Evolutionary conservation across 345 rosid species (phyloP).

Genomic region (Physaria fendleri): DNA sequence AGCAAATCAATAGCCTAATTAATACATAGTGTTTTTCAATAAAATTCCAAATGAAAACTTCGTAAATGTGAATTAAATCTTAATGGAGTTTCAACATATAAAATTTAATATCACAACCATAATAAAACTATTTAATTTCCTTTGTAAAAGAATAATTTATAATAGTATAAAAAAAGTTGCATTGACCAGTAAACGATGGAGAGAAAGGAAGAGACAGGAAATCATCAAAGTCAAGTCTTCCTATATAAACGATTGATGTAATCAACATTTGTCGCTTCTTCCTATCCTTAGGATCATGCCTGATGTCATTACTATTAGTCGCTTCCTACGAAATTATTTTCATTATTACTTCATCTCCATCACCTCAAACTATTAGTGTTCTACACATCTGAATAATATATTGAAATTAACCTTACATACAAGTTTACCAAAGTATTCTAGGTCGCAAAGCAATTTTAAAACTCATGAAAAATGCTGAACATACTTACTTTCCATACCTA

Average conservation of each 20-base stretch:
- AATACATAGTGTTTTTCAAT: neutral
- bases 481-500: too few relatives aligned
- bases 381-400: neutral
- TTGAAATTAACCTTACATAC: neutral
- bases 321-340: neutral
- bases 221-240: constrained; percentile 25
- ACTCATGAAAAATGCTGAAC: neutral
- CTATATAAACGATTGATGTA: constrained; percentile 11
- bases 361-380: neutral
- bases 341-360: neutral
- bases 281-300: constrained; percentile 15
- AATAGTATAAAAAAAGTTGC: neutral
- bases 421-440: neutral
- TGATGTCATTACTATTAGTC: constrained; percentile 22
- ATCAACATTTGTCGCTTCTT: constrained; percentile 23
- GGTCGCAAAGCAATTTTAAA: too few relatives aligned
- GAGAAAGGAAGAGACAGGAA: constrained; percentile 18
- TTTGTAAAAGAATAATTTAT: neutral
- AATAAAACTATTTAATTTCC: neutral
- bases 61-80: neutral
- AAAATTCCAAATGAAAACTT: neutral
- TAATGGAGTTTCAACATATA: neutral
- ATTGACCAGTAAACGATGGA: constrained; percentile 29
- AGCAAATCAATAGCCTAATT: neutral
- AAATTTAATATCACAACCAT: neutral